Evolutionary conservation across 768 basidiomycete genomes (phyloP).

Genomic region (Tylopilus vinaceipallidus): DNA sequence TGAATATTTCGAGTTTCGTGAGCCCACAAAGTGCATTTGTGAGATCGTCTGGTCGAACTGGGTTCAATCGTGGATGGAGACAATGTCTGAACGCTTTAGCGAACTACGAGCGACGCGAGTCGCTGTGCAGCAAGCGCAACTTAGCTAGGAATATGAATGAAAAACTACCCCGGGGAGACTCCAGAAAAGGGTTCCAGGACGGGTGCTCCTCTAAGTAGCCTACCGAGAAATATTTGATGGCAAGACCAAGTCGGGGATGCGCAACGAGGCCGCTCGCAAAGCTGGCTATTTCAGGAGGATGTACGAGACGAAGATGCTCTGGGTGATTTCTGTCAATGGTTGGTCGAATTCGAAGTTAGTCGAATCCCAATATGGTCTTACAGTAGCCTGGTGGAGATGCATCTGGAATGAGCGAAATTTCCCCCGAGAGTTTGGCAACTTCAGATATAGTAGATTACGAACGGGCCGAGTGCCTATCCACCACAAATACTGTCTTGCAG

Average conservation of each 20-base stretch:
- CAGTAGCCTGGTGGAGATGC: background rate
- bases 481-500: slow-evolving; percentile 2
- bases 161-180: background rate
- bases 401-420: background rate
- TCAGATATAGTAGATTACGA: background rate
- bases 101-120: background rate
- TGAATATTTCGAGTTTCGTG: background rate
- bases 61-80: background rate
- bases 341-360: slow-evolving; percentile 13
- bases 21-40: background rate
- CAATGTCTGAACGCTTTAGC: background rate
- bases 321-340: slow-evolving; percentile 1
- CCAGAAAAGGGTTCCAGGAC: background rate
- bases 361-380: too few relatives aligned
- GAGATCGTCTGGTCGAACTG: background rate
- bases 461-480: background rate
- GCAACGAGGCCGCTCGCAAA: background rate
- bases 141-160: background rate
- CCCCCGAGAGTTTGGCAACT: background rate
- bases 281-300: slow-evolving; percentile 5
- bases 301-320: slow-evolving; percentile 15
- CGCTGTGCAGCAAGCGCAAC: background rate
- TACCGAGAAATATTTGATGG: slow-evolving; percentile 9
- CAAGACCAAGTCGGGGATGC: slow-evolving; percentile 1
- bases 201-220: slow-evolving; percentile 6